Evolutionary conservation across 805 yeast genomes (phyloP).

Genomic region (Teunomyces tritomae): DNA sequence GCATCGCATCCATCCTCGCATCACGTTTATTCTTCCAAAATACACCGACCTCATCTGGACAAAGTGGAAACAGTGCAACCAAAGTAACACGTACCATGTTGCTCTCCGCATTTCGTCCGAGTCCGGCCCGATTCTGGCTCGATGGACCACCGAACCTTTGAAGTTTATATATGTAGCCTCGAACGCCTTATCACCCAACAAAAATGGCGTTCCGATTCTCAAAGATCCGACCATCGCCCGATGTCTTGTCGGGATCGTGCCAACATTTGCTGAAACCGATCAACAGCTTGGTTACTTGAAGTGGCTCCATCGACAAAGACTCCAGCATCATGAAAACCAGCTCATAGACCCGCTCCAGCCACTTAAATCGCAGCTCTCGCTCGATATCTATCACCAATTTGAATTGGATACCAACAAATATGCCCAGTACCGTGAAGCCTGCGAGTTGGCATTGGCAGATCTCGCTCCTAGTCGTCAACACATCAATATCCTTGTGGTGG

Average conservation of each 20-base stretch:
- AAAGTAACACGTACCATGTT: background rate
- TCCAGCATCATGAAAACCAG: background rate
- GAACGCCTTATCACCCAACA: background rate
- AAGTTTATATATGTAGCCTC: background rate
- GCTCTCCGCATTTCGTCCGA: background rate
- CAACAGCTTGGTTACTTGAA: background rate
- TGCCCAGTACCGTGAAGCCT: constrained; percentile 62
- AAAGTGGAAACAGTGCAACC: background rate
- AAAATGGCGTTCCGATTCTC: background rate
- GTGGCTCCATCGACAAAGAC: background rate
- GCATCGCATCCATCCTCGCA: background rate
- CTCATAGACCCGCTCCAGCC: constrained; percentile 70
- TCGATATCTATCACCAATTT: constrained; percentile 62
- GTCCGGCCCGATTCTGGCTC: background rate
- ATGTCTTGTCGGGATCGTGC: background rate
- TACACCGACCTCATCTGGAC: background rate
- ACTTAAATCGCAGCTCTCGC: constrained; percentile 51
- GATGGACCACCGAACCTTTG: background rate
- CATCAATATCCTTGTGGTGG: constrained; percentile 55
- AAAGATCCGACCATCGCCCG: background rate
- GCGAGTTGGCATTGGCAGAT: constrained; percentile 49
- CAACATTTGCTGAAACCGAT: background rate
- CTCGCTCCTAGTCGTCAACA: background rate
- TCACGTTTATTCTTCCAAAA: background rate
- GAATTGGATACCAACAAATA: constrained; percentile 73